Percentiles rank a stretch among this genome's conserved stretches.
phyloP scores from a whole-genome alignment of 2,329 filamentous ascomycete species.

The Huntiella decipiens region DNA sequence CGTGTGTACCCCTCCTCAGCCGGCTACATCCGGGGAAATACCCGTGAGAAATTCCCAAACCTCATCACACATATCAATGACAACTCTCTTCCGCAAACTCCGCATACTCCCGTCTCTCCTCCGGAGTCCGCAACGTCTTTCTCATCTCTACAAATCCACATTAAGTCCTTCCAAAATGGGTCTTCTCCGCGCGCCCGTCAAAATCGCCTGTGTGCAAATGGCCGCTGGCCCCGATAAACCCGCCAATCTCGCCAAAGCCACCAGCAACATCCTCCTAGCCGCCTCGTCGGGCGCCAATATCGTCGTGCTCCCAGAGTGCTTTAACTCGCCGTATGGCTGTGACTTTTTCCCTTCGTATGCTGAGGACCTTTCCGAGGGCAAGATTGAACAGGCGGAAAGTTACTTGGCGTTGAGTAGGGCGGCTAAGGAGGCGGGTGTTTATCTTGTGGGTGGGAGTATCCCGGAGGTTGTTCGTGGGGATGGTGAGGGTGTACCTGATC shows the following conservation, averaged over 20 bases:
- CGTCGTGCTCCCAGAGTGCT: slow-evolving; percentile 90
- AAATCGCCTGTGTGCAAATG: slow-evolving; percentile 66
- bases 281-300: slow-evolving; percentile 59
- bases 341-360: slow-evolving; percentile 82
- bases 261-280: slow-evolving; percentile 66
- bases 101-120: slow-evolving; percentile 1
- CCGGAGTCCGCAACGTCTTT: not conserved
- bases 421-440: slow-evolving; percentile 59
- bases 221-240: slow-evolving; percentile 67
- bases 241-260: slow-evolving; percentile 64
- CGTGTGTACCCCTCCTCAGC: too few species aligned
- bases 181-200: slow-evolving; percentile 52
- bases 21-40: too few species aligned
- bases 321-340: slow-evolving; percentile 93
- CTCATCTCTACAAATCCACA: slow-evolving; percentile 2
- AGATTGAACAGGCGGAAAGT: slow-evolving; percentile 49
- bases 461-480: slow-evolving; percentile 50
- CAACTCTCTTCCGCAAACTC: slow-evolving; percentile 1
- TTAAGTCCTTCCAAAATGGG: slow-evolving; percentile 20
- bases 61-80: not conserved
- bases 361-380: slow-evolving; percentile 66
- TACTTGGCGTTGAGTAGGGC: slow-evolving; percentile 70
- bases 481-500: slow-evolving; percentile 16
- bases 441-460: slow-evolving; percentile 80
- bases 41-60: too few species aligned